Evolutionary conservation across 306 rosid genomes (phyloP), one percentile per base, ranked within the genome.

Genomic region (Fagus sylvatica): DNA sequence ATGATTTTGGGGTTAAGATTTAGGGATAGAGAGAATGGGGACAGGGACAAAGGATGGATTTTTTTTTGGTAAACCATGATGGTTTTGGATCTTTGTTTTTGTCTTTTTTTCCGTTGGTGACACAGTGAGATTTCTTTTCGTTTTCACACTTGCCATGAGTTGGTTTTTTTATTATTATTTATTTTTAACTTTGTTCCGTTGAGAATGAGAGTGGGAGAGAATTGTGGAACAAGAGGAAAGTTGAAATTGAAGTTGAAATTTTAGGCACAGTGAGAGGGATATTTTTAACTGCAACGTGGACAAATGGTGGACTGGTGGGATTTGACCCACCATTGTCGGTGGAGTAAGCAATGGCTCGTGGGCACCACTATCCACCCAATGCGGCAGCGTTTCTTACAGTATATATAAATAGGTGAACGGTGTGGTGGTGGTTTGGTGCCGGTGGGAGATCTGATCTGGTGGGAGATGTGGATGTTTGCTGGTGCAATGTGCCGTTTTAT

Each of bases 271-370:
- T 28, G 65, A 43, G 48, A 43, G 49, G 10, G 15, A 46, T 12
- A 46, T 8, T 30, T 30, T 22, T 32, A 22, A 22, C 39, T 22
- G 49, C 28, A 22, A 22, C 28, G 28, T 34, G 3, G 30, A 16
- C 13, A 53, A 13, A 13, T 5, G 41, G 40, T 39, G 60, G 56
- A 30, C 3, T 7, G 3, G 39, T 53, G 41, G 62, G 49, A 62
- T 74, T 78, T 74, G 74, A 78, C 80, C 69, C 82, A 7, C 0
- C 19, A 17, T 22, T 77, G 85, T 82, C 81, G 80, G 80, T 76
- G 77, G 17, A 67, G 43, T 40, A 48, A 11, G 3, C 41, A 71
- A 37, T 46, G 64, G 65, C 57, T 53, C 39, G 2, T 55, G 66
- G 46, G 28, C 36, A 51, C 39, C 13, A 5, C n/a, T 4, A 4